Evolutionary conservation across 1,284 basidiomycete species (phyloP).

Genomic region (Pseudozyma pruni): DNA sequence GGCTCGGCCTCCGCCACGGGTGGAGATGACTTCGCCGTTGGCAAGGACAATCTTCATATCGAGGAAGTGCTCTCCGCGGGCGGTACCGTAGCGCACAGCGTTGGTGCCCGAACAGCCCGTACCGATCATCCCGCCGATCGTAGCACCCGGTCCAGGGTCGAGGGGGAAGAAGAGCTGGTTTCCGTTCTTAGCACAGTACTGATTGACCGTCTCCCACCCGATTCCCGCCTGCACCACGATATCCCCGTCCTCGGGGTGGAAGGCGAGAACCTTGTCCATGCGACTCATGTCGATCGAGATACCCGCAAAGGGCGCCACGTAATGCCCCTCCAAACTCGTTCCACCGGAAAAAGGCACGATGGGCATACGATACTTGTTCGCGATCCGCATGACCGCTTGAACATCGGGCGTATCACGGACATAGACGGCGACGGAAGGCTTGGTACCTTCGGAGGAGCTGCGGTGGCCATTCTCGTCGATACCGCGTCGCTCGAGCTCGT

Average conservation of each 20-base stretch:
- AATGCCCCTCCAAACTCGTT: conserved; percentile 70
- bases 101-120: conserved; percentile 75
- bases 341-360: conserved; percentile 78
- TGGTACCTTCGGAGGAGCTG: conserved; percentile 34
- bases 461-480: conserved; percentile 46
- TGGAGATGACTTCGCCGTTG: conserved; percentile 91
- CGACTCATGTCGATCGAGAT: conserved; percentile 82
- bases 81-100: conserved; percentile 89
- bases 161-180: conserved; percentile 90
- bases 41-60: conserved; percentile 75
- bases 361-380: conserved; percentile 77
- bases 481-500: conserved; percentile 48
- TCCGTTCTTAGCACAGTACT: conserved; percentile 76
- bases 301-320: conserved; percentile 45
- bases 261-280: conserved; percentile 79
- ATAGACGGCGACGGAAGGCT: conserved; percentile 52
- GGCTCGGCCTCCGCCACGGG: conserved; percentile 74
- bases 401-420: conserved; percentile 52
- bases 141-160: conserved; percentile 74
- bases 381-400: conserved; percentile 69
- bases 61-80: conserved; percentile 71
- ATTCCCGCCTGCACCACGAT: conserved; percentile 74
- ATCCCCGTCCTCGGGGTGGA: conserved; percentile 56
- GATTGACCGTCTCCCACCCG: conserved; percentile 87
- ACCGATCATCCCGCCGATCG: conserved; percentile 90